Conservation (phyloP, 768 basidiomycete species). For the Russula brevipes region DNA sequence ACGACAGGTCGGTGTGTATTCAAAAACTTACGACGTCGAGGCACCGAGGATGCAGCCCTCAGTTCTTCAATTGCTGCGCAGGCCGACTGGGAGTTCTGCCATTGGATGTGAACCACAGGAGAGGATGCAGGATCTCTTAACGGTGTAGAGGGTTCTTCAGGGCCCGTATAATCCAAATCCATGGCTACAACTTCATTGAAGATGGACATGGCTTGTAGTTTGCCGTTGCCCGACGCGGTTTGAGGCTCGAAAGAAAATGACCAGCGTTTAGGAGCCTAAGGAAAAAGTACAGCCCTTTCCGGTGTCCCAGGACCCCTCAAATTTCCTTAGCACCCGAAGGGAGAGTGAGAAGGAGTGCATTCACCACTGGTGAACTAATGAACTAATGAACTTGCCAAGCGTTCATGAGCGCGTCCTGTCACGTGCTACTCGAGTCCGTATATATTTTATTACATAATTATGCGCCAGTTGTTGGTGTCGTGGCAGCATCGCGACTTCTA, state of each 20-base stretch:
- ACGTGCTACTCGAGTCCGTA: not conserved
- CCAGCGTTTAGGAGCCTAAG: not conserved
- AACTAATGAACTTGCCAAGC: not conserved
- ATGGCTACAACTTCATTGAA: conserved; percentile 18
- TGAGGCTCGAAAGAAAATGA: not conserved
- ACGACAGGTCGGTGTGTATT: not conserved
- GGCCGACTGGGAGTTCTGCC: conserved; percentile 22
- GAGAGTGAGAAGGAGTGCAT: not conserved
- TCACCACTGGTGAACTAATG: not conserved
- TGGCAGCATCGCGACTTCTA: too few relatives aligned
- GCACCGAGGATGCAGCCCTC: conserved; percentile 11
- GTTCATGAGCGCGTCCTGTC: not conserved
- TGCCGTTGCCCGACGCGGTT: not conserved
- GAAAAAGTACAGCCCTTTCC: not conserved
- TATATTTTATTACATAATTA: not conserved
- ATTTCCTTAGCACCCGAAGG: not conserved
- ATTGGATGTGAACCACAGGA: conserved; percentile 14
- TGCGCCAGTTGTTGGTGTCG: not conserved
- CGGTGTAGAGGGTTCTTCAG: conserved; percentile 14
- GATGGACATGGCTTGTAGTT: not conserved
- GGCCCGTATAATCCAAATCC: not conserved
- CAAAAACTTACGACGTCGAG: conserved; percentile 11
- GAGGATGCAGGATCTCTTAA: conserved; percentile 10
- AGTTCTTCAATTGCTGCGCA: conserved; percentile 19
- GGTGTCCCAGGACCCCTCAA: not conserved